Conservation (phyloP, 371 early-diverging fungal species). For the Batkoa obscura region DNA sequence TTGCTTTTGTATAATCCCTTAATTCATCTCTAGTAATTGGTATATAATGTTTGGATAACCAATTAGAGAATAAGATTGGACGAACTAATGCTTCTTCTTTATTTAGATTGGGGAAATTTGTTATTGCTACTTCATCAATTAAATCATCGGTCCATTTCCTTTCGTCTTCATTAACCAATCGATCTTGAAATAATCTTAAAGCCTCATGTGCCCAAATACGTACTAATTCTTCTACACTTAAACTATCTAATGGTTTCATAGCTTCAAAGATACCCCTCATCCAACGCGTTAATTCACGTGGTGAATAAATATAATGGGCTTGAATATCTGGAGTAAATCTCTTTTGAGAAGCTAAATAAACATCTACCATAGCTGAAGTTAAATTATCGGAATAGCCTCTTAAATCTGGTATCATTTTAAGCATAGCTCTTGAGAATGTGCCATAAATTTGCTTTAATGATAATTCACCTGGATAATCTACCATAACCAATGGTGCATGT, state of each 20-base stretch:
- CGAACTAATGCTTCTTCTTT: constrained; percentile 49
- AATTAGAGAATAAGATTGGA: constrained; percentile 94
- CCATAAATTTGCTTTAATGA: constrained; percentile 92
- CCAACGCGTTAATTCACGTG: constrained; percentile 98
- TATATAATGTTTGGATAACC: constrained; percentile 83
- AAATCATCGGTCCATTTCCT: constrained; percentile 80
- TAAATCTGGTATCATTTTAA: constrained; percentile 83
- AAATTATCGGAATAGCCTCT: constrained; percentile 83
- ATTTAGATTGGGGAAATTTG: constrained; percentile 76
- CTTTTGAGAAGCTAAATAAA: constrained; percentile 74
- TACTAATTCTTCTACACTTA: constrained; percentile 72
- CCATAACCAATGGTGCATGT: constrained; percentile 91
- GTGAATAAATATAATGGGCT: constrained; percentile 96
- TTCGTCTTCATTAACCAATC: constrained; percentile 79
- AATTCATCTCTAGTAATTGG: constrained; percentile 76
- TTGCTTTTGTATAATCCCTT: constrained; percentile 81
- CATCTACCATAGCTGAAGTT: constrained; percentile 93
- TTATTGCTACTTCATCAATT: constrained; percentile 64
- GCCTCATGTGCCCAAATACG: constrained; percentile 97
- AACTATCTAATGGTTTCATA: constrained; percentile 61
- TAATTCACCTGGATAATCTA: constrained; percentile 90
- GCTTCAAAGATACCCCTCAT: constrained; percentile 93
- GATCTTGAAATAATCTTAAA: constrained; percentile 93
- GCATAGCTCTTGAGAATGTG: constrained; percentile 79
- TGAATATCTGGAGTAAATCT: constrained; percentile 92